Conservation (phyloP, 192 early-diverging fungal genomes). For the Rhizophagus prolifer region DNA sequence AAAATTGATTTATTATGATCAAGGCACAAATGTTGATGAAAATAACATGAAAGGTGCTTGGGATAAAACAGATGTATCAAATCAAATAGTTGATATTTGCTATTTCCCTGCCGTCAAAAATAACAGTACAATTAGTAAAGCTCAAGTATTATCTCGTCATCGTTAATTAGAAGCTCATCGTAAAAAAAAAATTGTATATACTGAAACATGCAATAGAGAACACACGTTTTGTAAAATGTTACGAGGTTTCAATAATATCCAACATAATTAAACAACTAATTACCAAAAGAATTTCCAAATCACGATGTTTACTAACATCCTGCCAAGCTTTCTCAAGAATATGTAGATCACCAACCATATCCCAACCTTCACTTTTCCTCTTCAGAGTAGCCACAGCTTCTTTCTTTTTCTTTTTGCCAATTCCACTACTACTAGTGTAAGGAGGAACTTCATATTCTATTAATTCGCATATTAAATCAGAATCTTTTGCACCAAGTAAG, state of each 20-base stretch:
- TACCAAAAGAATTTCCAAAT: background rate
- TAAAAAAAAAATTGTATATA: background rate
- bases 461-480: background rate
- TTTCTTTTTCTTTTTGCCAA: background rate
- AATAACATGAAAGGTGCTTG: background rate
- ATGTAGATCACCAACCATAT: background rate
- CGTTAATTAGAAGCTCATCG: background rate
- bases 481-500: background rate
- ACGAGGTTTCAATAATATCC: background rate
- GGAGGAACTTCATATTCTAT: background rate
- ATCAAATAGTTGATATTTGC: background rate
- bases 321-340: background rate
- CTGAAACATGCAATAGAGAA: no score
- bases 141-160: background rate
- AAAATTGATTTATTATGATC: background rate
- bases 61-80: background rate
- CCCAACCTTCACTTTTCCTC: background rate
- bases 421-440: background rate
- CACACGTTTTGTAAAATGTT: no score
- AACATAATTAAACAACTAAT: background rate
- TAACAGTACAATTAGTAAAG: background rate
- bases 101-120: background rate
- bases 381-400: background rate
- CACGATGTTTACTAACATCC: background rate
- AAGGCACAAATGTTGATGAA: background rate